Evolutionary conservation across 441 rosid species (phyloP), one percentile per base, ranked within the genome.

Genomic region (Eutrema salsugineum): DNA sequence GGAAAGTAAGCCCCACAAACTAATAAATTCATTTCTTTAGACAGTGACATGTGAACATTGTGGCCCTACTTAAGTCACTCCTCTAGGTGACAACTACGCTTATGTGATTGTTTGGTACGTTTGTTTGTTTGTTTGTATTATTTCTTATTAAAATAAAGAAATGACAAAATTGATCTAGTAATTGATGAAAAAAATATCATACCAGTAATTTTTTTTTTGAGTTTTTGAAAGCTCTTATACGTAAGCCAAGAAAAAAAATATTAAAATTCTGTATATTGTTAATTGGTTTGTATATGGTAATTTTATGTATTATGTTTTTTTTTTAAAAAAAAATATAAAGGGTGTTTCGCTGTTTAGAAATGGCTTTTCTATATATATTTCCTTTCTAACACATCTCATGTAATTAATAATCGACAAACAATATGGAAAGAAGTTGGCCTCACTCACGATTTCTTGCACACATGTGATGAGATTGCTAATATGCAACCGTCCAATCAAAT

Each of bases 1-100:
- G 10, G 76, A 24, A 76, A 62, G 15, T 43, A 11, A 57, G 39
- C 11, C 68, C 76, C 20, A 27, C 30, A 48, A 50, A 15, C 30
- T 35, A 15, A 17, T 59, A 48, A 56, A 27, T 32, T 33, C 15
- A 63, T 71, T 50, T 48, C 55, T 42, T 33, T 33, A 42, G 79
- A 76, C 19, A 69, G 70, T 76, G 75, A 76, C 75, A 62, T 46
- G 75, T 70, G 72, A 71, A 70, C 76, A 70, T 64, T 43, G 48
- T 20, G 76, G 15, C 68, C 80, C 68, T 17, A 76, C 72, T 3
- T 24, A 40, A 70, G 56, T 70, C 68, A 76, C 68, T 64, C 79
- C 78, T 70, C 70, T 40, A 15, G 72, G 57, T 70, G 68, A 64
- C 79, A 76, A 64, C 68, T 64, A 35, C 40, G 39, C 47, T 65